Percentiles rank a stretch among this genome's conserved stretches.
Conservation (phyloP, 768 basidiomycete species). For the Xerocomellus chrysenteron region DNA sequence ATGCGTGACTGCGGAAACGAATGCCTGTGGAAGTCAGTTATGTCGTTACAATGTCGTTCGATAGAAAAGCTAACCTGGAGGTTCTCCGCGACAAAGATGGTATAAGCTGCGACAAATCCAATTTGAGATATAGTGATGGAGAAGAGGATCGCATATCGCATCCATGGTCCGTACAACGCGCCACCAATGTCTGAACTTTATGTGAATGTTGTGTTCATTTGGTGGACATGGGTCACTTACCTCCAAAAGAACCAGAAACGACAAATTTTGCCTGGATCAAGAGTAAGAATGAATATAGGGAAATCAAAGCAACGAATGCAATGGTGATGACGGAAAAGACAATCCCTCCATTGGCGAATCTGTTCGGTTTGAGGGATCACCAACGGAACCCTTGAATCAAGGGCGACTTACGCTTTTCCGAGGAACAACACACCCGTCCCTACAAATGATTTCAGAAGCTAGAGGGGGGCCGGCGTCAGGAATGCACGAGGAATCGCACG, state of each 20-base stretch:
- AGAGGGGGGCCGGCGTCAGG: background rate
- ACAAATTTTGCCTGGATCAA: conserved; percentile 85
- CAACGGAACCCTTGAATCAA: background rate
- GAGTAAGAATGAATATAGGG: conserved; percentile 90
- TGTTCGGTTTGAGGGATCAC: conserved; percentile 28
- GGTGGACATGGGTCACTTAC: conserved; percentile 39
- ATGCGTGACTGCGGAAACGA: conserved; percentile 77
- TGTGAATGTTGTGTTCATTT: conserved; percentile 2
- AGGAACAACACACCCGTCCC: conserved; percentile 96
- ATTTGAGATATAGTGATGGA: conserved; percentile 90
- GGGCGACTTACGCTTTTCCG: conserved; percentile 71
- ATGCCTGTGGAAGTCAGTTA: conserved; percentile 52
- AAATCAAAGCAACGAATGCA: conserved; percentile 78
- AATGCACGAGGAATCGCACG: background rate
- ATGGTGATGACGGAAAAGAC: conserved; percentile 83
- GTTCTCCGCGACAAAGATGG: conserved; percentile 94
- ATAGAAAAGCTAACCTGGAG: conserved; percentile 46
- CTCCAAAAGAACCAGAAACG: conserved; percentile 92
- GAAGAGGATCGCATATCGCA: conserved; percentile 84
- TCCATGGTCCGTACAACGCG: conserved; percentile 84
- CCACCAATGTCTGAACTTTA: conserved; percentile 81
- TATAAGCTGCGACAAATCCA: conserved; percentile 88
- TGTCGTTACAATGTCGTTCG: background rate
- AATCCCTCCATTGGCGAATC: conserved; percentile 94
- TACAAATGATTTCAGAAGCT: conserved; percentile 92